A percentile compares a stretch with the other conserved stretches of the same genome.
These are phyloP conservation scores for Rhazya stricta DNA, from an alignment of 257 asterid genomes.

Conservation along the genomic window DNA sequence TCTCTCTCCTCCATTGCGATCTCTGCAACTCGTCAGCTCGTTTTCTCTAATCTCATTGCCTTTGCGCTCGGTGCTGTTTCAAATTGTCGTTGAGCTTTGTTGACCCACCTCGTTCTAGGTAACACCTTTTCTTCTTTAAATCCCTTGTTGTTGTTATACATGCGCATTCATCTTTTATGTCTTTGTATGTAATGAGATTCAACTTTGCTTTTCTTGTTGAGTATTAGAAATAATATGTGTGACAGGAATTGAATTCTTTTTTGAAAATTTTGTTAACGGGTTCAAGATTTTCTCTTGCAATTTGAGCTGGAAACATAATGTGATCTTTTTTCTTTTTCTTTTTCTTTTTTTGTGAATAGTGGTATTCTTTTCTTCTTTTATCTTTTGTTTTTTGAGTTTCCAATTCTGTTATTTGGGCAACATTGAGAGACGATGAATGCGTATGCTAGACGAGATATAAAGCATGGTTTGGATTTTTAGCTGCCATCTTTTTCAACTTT, in stretches of 20 bases:
- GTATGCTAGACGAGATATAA: neutral
- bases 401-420: slow-evolving; percentile 14
- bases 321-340: neutral
- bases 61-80: slow-evolving; percentile 10
- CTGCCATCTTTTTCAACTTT: neutral
- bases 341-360: neutral
- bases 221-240: neutral
- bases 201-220: neutral
- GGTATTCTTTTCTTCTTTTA: neutral
- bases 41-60: slow-evolving; percentile 20
- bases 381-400: neutral
- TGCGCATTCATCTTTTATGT: neutral
- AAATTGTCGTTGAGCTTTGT: slow-evolving; percentile 23
- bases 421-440: slow-evolving; percentile 11
- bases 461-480: slow-evolving; percentile 1
- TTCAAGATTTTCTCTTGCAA: neutral
- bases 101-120: slow-evolving; percentile 18
- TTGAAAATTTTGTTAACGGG: neutral
- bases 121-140: slow-evolving; percentile 1
- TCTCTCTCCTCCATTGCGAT: slow-evolving; percentile 42
- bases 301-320: slow-evolving; percentile 25
- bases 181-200: slow-evolving; percentile 2
- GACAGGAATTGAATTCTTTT: neutral
- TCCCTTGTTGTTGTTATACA: neutral
- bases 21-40: slow-evolving; percentile 40